Conservation (phyloP, 1,284 basidiomycete genomes). For the Pisolithus thermaeus region DNA sequence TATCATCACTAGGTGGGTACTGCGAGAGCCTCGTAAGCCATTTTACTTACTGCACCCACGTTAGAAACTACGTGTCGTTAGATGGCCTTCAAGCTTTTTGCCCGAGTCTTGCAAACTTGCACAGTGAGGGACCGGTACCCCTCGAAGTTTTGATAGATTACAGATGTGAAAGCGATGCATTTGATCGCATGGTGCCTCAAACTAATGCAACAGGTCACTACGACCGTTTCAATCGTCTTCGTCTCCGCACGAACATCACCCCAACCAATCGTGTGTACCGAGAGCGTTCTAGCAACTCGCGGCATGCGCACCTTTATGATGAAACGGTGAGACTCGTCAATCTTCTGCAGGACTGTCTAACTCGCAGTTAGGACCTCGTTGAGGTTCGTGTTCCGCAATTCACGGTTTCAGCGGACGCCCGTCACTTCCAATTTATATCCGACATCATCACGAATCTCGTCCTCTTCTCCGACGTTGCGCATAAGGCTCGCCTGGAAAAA, state of each 20-base stretch:
- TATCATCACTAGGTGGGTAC: conserved; percentile 75
- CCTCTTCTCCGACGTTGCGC: conserved; percentile 83
- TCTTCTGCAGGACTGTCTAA: conserved; percentile 6
- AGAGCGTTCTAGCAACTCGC: conserved; percentile 31
- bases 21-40: neutral
- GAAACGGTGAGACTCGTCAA: conserved; percentile 54
- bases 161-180: conserved; percentile 74
- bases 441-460: conserved; percentile 85
- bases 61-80: conserved; percentile 69
- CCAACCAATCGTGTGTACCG: conserved; percentile 36
- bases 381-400: conserved; percentile 80
- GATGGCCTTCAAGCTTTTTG: conserved; percentile 88
- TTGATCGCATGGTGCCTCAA: conserved; percentile 87
- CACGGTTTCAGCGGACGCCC: conserved; percentile 83
- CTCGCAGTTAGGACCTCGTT: conserved; percentile 62
- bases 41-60: conserved; percentile 5
- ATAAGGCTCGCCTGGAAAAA: conserved; percentile 70
- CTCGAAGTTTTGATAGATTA: conserved; percentile 86
- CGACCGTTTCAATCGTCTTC: conserved; percentile 93
- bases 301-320: conserved; percentile 67
- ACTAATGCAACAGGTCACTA: conserved; percentile 84
- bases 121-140: conserved; percentile 59
- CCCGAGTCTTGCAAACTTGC: conserved; percentile 45
- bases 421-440: conserved; percentile 85
- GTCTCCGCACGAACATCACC: conserved; percentile 70